Evolutionary conservation across 2,329 filamentous ascomycete species (phyloP).

Genomic region (Cercospora beticola): DNA sequence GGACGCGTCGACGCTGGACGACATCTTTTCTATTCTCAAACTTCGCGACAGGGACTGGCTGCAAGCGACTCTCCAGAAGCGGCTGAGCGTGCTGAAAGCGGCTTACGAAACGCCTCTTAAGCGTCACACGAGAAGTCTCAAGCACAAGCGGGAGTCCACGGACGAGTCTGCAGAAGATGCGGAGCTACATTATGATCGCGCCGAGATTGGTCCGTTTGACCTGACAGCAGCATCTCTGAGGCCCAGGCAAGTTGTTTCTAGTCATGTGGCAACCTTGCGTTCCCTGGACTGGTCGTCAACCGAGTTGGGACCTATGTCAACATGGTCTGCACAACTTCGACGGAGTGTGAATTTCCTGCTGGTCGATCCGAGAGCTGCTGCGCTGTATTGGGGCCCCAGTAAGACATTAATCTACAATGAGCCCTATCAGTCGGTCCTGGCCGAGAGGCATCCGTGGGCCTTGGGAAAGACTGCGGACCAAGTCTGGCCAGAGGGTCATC

Average conservation of each 20-base stretch:
- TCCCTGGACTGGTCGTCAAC: conserved; percentile 24
- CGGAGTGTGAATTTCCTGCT: conserved; percentile 24
- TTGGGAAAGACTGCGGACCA: conserved; percentile 22
- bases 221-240: conserved; percentile 12
- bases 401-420: conserved; percentile 41
- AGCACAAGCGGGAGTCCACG: conserved; percentile 11
- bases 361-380: conserved; percentile 22
- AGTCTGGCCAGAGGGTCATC: conserved; percentile 18
- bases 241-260: conserved; percentile 10
- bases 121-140: neutral
- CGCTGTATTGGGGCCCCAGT: conserved; percentile 32
- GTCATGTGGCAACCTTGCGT: conserved; percentile 21
- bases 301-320: conserved; percentile 19
- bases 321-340: conserved; percentile 21
- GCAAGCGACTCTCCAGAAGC: conserved; percentile 7
- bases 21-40: conserved; percentile 11
- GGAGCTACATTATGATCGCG: neutral
- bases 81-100: conserved; percentile 3
- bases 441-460: conserved; percentile 31
- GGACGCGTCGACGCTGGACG: conserved; percentile 13
- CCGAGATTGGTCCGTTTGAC: conserved; percentile 18
- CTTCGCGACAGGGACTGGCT: conserved; percentile 16
- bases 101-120: neutral
- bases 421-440: conserved; percentile 36
- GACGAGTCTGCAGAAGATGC: neutral